Evolutionary conservation across 164 flowering plant species (phyloP).

Genomic region (Vitis rotundifolia): DNA sequence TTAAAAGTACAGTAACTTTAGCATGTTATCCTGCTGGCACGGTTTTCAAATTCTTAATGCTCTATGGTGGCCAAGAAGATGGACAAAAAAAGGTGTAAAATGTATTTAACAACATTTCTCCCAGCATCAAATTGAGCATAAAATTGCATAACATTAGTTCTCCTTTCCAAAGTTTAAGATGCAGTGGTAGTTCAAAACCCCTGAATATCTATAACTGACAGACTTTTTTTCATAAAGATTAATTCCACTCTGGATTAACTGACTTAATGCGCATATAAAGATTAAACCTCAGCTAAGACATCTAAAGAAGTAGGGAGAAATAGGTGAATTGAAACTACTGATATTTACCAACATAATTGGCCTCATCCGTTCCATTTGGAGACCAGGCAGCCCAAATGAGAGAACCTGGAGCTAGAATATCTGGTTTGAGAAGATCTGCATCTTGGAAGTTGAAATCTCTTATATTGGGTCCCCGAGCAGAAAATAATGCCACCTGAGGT

Average conservation of each 20-base stretch:
- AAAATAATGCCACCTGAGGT: slow-evolving; percentile 90
- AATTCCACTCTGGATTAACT: too few relatives aligned
- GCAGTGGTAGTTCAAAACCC: not conserved
- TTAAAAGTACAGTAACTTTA: too few relatives aligned
- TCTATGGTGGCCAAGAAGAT: not conserved
- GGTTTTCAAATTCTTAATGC: not conserved
- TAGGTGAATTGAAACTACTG: not conserved
- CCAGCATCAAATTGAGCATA: not conserved
- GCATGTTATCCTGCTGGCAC: too few relatives aligned
- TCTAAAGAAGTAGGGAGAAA: not conserved
- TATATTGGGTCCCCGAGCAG: slow-evolving; percentile 94
- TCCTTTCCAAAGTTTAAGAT: not conserved
- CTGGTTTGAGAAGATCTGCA: slow-evolving; percentile 98
- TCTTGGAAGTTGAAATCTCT: slow-evolving; percentile 88
- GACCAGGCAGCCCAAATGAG: slow-evolving; percentile 99
- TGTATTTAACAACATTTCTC: not conserved
- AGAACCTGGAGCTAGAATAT: slow-evolving; percentile 95
- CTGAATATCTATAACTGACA: not conserved
- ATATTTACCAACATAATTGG: slow-evolving; percentile 74
- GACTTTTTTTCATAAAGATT: not conserved
- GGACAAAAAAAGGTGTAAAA: not conserved
- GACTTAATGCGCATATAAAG: not conserved
- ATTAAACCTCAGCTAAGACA: not conserved
- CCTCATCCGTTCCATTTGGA: slow-evolving; percentile 93
- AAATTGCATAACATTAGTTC: not conserved